A percentile compares a stretch with the other conserved stretches of the same genome.
Conservation (phyloP, 192 early-diverging fungal genomes). For the Coemansia sp. region DNA sequence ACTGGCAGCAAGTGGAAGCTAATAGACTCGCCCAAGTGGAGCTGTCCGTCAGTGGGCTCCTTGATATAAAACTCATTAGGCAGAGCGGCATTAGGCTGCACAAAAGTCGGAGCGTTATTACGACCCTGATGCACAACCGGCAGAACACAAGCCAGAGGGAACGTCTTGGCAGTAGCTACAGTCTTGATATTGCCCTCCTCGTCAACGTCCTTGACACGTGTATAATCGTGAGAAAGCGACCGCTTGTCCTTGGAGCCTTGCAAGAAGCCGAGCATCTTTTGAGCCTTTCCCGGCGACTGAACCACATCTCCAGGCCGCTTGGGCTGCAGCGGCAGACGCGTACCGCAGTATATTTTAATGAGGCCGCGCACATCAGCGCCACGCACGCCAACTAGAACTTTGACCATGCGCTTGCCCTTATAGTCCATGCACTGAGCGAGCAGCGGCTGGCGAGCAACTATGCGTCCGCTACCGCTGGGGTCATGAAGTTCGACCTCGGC, state of each 20-base stretch:
- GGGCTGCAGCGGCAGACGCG: conserved; percentile 37
- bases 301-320: conserved; percentile 13
- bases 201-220: conserved; percentile 54
- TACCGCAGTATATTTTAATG: conserved; percentile 57
- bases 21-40: conserved; percentile 49
- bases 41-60: conserved; percentile 46
- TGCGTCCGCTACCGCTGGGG: conserved; percentile 51
- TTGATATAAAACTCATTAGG: conserved; percentile 60
- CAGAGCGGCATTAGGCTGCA: conserved; percentile 48
- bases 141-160: conserved; percentile 51
- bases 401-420: conserved; percentile 56
- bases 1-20: conserved; percentile 56
- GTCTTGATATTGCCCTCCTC: conserved; percentile 47
- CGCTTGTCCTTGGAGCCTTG: conserved; percentile 40
- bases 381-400: conserved; percentile 50
- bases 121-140: conserved; percentile 44
- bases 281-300: conserved; percentile 13
- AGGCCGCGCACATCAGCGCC: conserved; percentile 43
- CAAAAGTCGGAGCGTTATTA: conserved; percentile 44
- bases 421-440: conserved; percentile 59
- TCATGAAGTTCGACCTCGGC: conserved; percentile 60
- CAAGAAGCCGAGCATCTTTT: conserved; percentile 54
- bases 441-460: conserved; percentile 52
- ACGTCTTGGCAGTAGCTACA: conserved; percentile 45
- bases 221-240: conserved; percentile 38